These are phyloP conservation scores for Gloeopeniophorella convolvens DNA, from an alignment of 768 basidiomycete species.

Conservation along the genomic window DNA sequence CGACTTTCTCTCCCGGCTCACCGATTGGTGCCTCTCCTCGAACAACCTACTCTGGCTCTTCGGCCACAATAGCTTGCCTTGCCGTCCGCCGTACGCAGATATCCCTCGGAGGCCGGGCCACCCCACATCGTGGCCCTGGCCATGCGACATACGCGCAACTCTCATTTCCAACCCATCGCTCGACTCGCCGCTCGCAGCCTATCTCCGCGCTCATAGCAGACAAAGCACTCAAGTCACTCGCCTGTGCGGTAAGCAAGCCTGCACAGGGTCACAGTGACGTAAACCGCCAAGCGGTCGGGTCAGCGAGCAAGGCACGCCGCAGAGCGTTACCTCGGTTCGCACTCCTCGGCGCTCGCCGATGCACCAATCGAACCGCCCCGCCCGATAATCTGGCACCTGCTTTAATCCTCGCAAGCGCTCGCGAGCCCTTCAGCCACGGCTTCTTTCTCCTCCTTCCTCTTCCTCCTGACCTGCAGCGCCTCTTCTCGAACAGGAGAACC, in stretches of 20 bases:
- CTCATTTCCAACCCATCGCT: too few relatives aligned
- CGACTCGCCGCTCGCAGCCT: background rate
- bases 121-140: too few relatives aligned
- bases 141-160: too few relatives aligned
- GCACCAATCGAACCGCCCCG: slow-evolving; percentile 4
- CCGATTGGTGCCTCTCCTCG: slow-evolving; percentile 41
- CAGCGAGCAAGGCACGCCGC: background rate
- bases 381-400: background rate
- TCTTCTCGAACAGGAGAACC: slow-evolving; percentile 3
- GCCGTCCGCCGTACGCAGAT: too few relatives aligned
- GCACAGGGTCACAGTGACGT: slow-evolving; percentile 18
- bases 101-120: too few relatives aligned
- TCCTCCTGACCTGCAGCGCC: slow-evolving; percentile 5
- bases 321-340: slow-evolving; percentile 7
- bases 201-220: too few relatives aligned
- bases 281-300: slow-evolving; percentile 10
- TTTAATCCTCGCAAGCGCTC: background rate
- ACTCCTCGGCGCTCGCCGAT: slow-evolving; percentile 8
- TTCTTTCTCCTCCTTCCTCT: background rate
- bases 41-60: slow-evolving; percentile 19
- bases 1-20: slow-evolving; percentile 34
- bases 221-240: too few relatives aligned
- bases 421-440: background rate
- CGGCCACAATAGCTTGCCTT: too few relatives aligned
- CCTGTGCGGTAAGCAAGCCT: too few relatives aligned